These are phyloP conservation scores for Chaetomium globosum DNA, from an alignment of 2,329 filamentous ascomycete genomes.

Conservation along the genomic window DNA sequence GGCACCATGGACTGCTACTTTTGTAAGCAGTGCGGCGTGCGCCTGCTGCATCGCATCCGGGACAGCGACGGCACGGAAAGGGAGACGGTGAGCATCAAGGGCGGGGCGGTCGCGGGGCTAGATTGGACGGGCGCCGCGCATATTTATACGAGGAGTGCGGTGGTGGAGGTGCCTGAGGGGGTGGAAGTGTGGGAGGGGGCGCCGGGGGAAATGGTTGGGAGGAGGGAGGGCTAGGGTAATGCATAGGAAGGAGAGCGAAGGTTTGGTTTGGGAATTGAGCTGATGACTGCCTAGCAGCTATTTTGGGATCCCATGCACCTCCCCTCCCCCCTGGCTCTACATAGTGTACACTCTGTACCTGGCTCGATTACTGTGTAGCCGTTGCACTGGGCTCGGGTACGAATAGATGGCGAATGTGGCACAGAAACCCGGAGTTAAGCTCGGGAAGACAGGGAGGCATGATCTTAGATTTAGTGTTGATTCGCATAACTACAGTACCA, in stretches of 20 bases:
- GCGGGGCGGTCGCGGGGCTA: slow-evolving; percentile 49
- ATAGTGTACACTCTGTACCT: no score
- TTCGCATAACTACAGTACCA: not conserved
- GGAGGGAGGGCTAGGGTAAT: slow-evolving; percentile 1
- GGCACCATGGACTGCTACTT: slow-evolving; percentile 44
- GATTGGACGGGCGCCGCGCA: slow-evolving; percentile 47
- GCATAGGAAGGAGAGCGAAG: not conserved
- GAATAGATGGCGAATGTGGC: not conserved
- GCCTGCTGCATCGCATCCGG: slow-evolving; percentile 51
- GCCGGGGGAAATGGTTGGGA: slow-evolving; percentile 27
- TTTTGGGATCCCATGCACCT: no score
- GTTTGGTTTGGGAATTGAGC: not conserved
- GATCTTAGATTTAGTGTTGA: not conserved
- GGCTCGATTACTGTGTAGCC: no score
- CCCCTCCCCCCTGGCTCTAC: no score
- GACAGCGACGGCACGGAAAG: slow-evolving; percentile 45
- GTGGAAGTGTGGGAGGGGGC: slow-evolving; percentile 28
- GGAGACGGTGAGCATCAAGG: slow-evolving; percentile 50
- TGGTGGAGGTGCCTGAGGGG: slow-evolving; percentile 49
- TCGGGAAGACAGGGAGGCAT: not conserved
- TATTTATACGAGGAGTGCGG: slow-evolving; percentile 51
- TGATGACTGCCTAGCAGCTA: not conserved
- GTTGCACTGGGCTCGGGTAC: no score
- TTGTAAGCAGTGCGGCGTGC: slow-evolving; percentile 45
- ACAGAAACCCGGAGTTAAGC: not conserved